Evolutionary conservation across 495 filamentous ascomycete genomes (phyloP).

Genomic region (Podospora tetraspora): DNA sequence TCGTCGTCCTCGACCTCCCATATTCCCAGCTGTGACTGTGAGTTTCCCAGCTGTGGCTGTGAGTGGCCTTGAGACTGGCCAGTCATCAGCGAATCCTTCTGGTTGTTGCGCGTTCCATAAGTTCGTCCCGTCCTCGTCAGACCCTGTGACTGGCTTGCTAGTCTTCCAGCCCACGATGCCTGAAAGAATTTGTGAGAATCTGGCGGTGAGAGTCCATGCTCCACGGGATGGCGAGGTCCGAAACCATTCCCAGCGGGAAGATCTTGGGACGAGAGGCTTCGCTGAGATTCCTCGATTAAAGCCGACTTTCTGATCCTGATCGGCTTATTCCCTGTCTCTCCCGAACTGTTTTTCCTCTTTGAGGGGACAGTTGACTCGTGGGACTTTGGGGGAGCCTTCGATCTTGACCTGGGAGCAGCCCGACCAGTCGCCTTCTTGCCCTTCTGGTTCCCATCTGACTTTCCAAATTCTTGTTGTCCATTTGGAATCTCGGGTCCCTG

Average conservation of each 20-base stretch:
- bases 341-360: not conserved
- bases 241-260: not conserved
- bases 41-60: not conserved
- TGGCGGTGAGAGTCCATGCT: not conserved
- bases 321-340: not conserved
- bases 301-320: not conserved
- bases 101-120: not conserved
- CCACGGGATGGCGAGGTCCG: not conserved
- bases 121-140: not conserved
- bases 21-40: not conserved
- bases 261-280: not conserved
- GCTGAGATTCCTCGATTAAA: not conserved
- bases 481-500: not conserved
- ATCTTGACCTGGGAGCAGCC: not conserved
- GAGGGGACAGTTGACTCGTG: not conserved
- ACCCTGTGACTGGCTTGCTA: not conserved
- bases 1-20: not conserved
- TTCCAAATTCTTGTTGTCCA: not conserved
- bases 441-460: not conserved
- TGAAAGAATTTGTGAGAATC: not conserved
- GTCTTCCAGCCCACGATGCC: not conserved
- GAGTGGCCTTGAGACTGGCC: not conserved
- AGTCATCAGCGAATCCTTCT: not conserved
- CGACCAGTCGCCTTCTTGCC: not conserved
- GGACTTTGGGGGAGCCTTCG: not conserved